A percentile compares a stretch with the other conserved stretches of the same genome.
These are phyloP conservation scores for Spathaspora sp. DNA, from an alignment of 805 yeast genomes.

Conservation along the genomic window DNA sequence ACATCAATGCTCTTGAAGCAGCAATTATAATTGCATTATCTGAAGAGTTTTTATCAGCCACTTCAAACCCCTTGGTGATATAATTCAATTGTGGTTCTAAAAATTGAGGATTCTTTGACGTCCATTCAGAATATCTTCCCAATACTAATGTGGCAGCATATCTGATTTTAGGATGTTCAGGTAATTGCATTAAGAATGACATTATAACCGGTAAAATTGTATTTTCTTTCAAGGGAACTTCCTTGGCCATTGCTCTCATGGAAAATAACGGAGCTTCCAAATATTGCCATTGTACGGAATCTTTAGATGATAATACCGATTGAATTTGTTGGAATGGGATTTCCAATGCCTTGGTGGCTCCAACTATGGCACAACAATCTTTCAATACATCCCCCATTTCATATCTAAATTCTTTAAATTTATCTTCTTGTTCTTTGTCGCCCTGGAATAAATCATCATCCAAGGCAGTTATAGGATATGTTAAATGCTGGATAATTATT, in stretches of 20 bases:
- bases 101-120: conserved; percentile 77
- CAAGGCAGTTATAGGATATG: conserved; percentile 55
- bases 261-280: conserved; percentile 88
- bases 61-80: conserved; percentile 68
- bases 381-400: conserved; percentile 98
- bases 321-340: conserved; percentile 68
- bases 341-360: conserved; percentile 63
- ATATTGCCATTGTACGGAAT: conserved; percentile 60
- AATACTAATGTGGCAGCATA: conserved; percentile 90
- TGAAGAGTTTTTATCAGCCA: conserved; percentile 61
- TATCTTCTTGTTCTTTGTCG: conserved; percentile 82
- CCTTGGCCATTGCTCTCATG: conserved; percentile 92
- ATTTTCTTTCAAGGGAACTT: conserved; percentile 65
- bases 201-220: conserved; percentile 70
- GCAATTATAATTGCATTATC: conserved; percentile 64
- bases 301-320: conserved; percentile 22
- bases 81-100: conserved; percentile 81
- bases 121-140: conserved; percentile 97
- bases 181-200: conserved; percentile 64
- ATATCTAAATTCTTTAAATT: conserved; percentile 89
- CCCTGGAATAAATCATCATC: conserved; percentile 47
- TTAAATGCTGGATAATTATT: conserved; percentile 63
- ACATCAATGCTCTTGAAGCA: conserved; percentile 90
- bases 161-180: conserved; percentile 82
- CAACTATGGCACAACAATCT: conserved; percentile 90